Percentiles rank a stretch among this genome's conserved stretches.
phyloP scores from a whole-genome alignment of 805 yeast species.

The Wickerhamiella spandovensis region DNA sequence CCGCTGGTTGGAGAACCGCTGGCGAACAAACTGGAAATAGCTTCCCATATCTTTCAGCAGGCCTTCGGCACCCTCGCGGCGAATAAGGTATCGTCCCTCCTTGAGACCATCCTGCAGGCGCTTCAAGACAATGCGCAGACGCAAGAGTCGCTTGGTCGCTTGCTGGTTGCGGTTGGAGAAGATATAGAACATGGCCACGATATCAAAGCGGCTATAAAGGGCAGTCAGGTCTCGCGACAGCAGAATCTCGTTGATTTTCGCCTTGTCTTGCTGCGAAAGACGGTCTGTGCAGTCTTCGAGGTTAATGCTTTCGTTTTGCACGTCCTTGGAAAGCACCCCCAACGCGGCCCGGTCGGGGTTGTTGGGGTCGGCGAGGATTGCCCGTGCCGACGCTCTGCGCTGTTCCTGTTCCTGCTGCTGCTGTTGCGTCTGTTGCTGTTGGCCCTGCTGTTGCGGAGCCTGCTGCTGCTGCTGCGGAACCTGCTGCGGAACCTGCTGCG shows the following conservation, averaged over 20 bases:
- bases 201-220: constrained; percentile 43
- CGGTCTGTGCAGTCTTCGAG: constrained; percentile 48
- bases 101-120: constrained; percentile 39
- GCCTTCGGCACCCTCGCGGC: constrained; percentile 54
- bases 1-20: constrained; percentile 27
- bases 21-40: constrained; percentile 58
- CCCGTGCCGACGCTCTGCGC: constrained; percentile 6
- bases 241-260: constrained; percentile 38
- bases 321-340: constrained; percentile 54
- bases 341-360: constrained; percentile 30
- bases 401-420: constrained; percentile 16
- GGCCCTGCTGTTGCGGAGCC: constrained; percentile 7
- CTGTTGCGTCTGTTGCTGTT: constrained; percentile 12
- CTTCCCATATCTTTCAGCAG: constrained; percentile 57
- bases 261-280: constrained; percentile 52
- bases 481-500: constrained; percentile 13
- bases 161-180: constrained; percentile 54
- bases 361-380: background rate
- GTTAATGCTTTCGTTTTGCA: constrained; percentile 49
- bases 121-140: constrained; percentile 17
- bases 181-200: constrained; percentile 65
- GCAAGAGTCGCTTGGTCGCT: constrained; percentile 64
- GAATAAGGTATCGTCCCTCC: constrained; percentile 51
- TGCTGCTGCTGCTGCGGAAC: constrained; percentile 7
- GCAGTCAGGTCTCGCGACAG: constrained; percentile 37